These are phyloP conservation scores for Geosmithia putterillii DNA, from an alignment of 2,329 filamentous ascomycete genomes.

Conservation along the genomic window DNA sequence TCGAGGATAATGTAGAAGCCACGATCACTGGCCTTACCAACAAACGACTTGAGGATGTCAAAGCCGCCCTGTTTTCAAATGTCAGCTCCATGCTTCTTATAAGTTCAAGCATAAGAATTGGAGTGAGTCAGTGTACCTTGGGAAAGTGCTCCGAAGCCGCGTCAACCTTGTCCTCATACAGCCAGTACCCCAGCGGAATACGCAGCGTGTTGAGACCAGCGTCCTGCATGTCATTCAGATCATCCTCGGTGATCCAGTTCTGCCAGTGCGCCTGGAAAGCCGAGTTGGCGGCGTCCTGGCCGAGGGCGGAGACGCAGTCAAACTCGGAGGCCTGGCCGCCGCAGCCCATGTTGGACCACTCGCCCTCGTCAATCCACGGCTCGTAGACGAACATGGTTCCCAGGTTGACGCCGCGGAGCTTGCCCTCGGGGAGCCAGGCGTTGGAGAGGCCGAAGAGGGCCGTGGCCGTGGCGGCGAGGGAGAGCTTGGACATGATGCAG, in stretches of 20 bases:
- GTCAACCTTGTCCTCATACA: conserved; percentile 35
- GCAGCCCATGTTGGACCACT: conserved; percentile 37
- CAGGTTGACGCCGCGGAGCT: conserved; percentile 43
- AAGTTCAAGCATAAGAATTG: conserved; percentile 1
- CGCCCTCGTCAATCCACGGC: conserved; percentile 35
- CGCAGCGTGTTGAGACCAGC: conserved; percentile 40
- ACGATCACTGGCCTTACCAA: conserved; percentile 32
- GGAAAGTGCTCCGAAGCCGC: conserved; percentile 39
- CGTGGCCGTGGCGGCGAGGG: conserved; percentile 12
- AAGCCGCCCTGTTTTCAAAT: conserved; percentile 29
- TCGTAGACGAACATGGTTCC: conserved; percentile 39
- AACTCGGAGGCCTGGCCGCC: conserved; percentile 32
- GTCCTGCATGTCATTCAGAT: conserved; percentile 34
- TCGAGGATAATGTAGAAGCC: conserved; percentile 42
- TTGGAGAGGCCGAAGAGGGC: background rate
- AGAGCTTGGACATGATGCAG: conserved; percentile 31
- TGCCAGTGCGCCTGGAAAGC: conserved; percentile 38
- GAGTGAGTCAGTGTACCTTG: no score
- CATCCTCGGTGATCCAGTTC: conserved; percentile 33
- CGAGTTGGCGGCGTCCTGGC: conserved; percentile 30
- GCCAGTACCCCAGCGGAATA: conserved; percentile 43
- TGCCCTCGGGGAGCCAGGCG: conserved; percentile 11
- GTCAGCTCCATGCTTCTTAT: background rate
- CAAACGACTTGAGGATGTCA: conserved; percentile 30
- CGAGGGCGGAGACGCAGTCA: conserved; percentile 36